These are phyloP conservation scores for Neonectria hederae DNA, from an alignment of 2,329 filamentous ascomycete species.

Conservation along the genomic window DNA sequence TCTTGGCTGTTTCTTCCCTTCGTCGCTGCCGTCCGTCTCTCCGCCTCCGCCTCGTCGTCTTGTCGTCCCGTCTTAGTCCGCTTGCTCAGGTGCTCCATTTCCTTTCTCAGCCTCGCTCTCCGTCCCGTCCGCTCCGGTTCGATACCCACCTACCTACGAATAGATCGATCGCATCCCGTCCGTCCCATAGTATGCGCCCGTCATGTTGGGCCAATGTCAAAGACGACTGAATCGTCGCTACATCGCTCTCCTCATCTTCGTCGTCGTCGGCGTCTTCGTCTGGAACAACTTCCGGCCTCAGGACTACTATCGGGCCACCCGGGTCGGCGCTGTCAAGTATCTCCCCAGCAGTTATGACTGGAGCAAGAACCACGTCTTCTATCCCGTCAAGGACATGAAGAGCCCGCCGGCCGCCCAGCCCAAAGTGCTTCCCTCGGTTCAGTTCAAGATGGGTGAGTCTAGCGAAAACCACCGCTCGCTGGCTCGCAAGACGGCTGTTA, in stretches of 20 bases:
- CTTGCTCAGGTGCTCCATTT: neutral
- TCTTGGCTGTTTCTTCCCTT: neutral
- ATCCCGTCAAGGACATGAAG: slow-evolving; percentile 46
- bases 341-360: slow-evolving; percentile 52
- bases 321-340: slow-evolving; percentile 42
- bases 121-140: neutral
- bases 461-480: slow-evolving; percentile 50
- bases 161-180: neutral
- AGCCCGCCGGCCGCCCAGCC: slow-evolving; percentile 49
- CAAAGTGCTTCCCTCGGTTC: slow-evolving; percentile 55
- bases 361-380: slow-evolving; percentile 45
- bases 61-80: neutral
- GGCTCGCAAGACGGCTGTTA: slow-evolving; percentile 50
- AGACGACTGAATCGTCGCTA: slow-evolving; percentile 48
- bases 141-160: neutral
- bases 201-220: slow-evolving; percentile 46
- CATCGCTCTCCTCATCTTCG: slow-evolving; percentile 42
- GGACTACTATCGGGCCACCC: slow-evolving; percentile 31
- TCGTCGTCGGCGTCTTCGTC: slow-evolving; percentile 41
- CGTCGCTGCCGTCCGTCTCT: neutral
- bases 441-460: slow-evolving; percentile 49
- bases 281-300: slow-evolving; percentile 40
- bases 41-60: neutral
- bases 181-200: slow-evolving; percentile 29
- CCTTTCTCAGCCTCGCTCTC: neutral